Conservation (phyloP, 768 basidiomycete genomes). For the Lyophyllum shimeji region DNA sequence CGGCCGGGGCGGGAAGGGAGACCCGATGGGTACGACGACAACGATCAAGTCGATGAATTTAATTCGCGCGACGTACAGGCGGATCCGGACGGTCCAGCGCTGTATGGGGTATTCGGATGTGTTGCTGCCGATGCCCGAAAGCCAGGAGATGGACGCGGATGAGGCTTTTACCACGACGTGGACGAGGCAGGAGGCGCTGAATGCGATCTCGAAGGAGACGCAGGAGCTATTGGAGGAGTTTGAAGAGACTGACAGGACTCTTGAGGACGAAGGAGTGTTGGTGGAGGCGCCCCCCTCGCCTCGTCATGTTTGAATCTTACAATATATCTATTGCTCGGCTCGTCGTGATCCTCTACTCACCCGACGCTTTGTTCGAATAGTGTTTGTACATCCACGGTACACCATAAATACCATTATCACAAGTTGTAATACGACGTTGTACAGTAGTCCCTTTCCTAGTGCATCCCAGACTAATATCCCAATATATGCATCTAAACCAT, state of each 20-base stretch:
- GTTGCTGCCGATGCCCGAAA: conserved; percentile 47
- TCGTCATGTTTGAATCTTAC: neutral
- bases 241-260: conserved; percentile 31
- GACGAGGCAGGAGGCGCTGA: conserved; percentile 53
- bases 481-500: neutral
- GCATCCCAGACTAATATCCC: neutral
- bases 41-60: conserved; percentile 52
- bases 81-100: conserved; percentile 62
- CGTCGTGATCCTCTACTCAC: neutral
- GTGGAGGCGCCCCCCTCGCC: conserved; percentile 21
- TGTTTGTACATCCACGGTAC: neutral
- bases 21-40: conserved; percentile 33
- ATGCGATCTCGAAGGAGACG: conserved; percentile 53
- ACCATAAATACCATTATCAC: conserved; percentile 8
- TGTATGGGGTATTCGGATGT: conserved; percentile 58
- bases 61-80: conserved; percentile 55
- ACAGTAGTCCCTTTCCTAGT: conserved; percentile 2
- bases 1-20: conserved; percentile 20
- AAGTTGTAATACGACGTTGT: conserved; percentile 4
- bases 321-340: conserved; percentile 1
- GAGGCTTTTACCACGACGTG: conserved; percentile 43
- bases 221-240: conserved; percentile 62
- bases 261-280: conserved; percentile 29
- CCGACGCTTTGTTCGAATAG: neutral
- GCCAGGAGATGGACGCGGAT: conserved; percentile 28